These are phyloP conservation scores for Cyberlindnera meyerae DNA, from an alignment of 805 yeast species.

Conservation along the genomic window DNA sequence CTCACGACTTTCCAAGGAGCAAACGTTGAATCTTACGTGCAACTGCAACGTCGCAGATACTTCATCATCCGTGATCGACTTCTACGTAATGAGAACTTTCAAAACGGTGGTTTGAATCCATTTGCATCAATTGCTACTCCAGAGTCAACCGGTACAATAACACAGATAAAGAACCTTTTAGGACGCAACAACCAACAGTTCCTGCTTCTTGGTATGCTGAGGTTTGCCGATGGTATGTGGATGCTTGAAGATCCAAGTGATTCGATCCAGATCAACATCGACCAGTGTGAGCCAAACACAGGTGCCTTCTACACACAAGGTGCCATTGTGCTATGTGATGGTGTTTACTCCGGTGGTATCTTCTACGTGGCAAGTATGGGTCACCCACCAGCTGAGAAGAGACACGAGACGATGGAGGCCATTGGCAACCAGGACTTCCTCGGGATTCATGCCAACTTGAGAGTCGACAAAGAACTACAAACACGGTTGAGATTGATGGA, in stretches of 20 bases:
- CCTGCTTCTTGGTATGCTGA: slow-evolving; percentile 70
- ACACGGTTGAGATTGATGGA: slow-evolving; percentile 54
- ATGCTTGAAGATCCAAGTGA: slow-evolving; percentile 81
- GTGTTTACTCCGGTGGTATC: slow-evolving; percentile 65
- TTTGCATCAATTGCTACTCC: slow-evolving; percentile 26
- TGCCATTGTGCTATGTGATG: slow-evolving; percentile 75
- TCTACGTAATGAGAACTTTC: slow-evolving; percentile 71
- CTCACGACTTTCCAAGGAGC: slow-evolving; percentile 26
- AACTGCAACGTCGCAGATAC: slow-evolving; percentile 50
- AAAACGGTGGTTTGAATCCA: slow-evolving; percentile 33
- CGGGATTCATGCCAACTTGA: slow-evolving; percentile 43
- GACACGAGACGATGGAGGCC: slow-evolving; percentile 61
- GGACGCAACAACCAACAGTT: slow-evolving; percentile 82
- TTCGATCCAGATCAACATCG: slow-evolving; percentile 52
- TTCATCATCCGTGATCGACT: slow-evolving; percentile 64
- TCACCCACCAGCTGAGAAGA: slow-evolving; percentile 84
- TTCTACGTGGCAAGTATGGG: slow-evolving; percentile 74
- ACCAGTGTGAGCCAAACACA: slow-evolving; percentile 54
- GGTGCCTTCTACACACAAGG: slow-evolving; percentile 72
- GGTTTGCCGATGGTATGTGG: slow-evolving; percentile 62
- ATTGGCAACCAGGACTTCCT: slow-evolving; percentile 76
- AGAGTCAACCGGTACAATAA: slow-evolving; percentile 35
- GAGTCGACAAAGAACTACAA: slow-evolving; percentile 58
- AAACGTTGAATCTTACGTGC: slow-evolving; percentile 28
- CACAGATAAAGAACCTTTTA: slow-evolving; percentile 74